A percentile compares a stretch with the other conserved stretches of the same genome.
These are phyloP conservation scores for Jackrogersella multiformis DNA, from an alignment of 495 filamentous ascomycete species.

Conservation along the genomic window DNA sequence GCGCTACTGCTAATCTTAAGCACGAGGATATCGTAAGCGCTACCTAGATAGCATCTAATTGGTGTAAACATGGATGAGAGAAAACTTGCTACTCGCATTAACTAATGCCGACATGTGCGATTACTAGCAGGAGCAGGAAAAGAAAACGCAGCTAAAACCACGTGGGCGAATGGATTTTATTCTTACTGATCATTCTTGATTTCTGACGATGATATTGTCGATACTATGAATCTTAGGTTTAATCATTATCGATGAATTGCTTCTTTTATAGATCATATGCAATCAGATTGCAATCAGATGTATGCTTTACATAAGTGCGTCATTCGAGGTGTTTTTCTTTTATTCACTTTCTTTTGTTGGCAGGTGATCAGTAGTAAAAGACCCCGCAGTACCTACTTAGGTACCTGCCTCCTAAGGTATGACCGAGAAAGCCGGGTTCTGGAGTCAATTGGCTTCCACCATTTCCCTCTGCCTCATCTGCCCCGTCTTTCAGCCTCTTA, in stretches of 20 bases:
- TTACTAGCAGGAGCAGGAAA: constrained; percentile 29
- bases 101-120: constrained; percentile 23
- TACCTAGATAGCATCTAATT: constrained; percentile 20
- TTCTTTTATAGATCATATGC: constrained; percentile 3
- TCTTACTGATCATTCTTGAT: constrained; percentile 8
- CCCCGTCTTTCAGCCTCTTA: constrained; percentile 22
- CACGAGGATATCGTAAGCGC: constrained; percentile 7
- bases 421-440: too few relatives aligned
- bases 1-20: constrained; percentile 12
- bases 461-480: constrained; percentile 7
- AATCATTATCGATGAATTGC: constrained; percentile 6
- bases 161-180: constrained; percentile 23
- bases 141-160: constrained; percentile 27
- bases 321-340: constrained; percentile 12
- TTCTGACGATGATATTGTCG: constrained; percentile 7
- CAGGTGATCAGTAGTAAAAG: constrained; percentile 9
- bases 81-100: constrained; percentile 1
- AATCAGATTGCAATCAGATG: neutral
- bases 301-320: constrained; percentile 7
- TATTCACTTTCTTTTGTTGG: too few relatives aligned
- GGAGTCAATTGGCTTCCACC: too few relatives aligned
- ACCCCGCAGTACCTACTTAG: constrained; percentile 23
- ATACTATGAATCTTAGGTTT: neutral
- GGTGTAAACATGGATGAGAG: neutral
- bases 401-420: too few relatives aligned